These are phyloP conservation scores for Cornus controversa DNA, from an alignment of 148 eudicot genomes.

Conservation along the genomic window DNA sequence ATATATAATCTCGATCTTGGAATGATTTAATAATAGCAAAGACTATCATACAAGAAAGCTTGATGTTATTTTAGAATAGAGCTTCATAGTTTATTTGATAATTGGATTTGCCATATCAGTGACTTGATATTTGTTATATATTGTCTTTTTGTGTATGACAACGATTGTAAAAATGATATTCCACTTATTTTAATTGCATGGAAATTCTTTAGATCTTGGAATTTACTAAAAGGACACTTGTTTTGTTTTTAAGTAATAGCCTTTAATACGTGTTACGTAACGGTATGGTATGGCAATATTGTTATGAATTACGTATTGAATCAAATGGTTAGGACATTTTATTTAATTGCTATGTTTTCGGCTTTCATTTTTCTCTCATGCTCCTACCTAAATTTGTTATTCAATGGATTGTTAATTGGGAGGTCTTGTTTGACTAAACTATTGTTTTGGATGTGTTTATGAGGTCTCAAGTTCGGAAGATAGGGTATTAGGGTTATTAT, in stretches of 20 bases:
- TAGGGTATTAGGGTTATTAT: too few relatives aligned
- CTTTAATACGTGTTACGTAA: background rate
- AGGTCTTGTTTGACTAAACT: too few relatives aligned
- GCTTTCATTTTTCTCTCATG: too few relatives aligned
- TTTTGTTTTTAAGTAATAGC: background rate
- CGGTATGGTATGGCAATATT: too few relatives aligned
- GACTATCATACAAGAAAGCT: conserved; percentile 15
- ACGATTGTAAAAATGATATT: conserved; percentile 8
- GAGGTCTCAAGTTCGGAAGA: too few relatives aligned
- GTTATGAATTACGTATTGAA: too few relatives aligned
- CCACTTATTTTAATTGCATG: background rate
- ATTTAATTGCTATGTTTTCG: too few relatives aligned
- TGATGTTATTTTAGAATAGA: background rate
- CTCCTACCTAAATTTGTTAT: too few relatives aligned
- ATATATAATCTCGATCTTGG: background rate
- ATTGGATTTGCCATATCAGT: conserved; percentile 11
- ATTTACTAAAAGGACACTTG: background rate
- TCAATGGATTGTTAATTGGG: too few relatives aligned
- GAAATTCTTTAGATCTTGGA: background rate
- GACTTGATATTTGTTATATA: conserved; percentile 1
- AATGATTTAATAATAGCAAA: conserved; percentile 5
- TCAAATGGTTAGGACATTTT: too few relatives aligned
- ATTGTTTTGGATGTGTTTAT: too few relatives aligned
- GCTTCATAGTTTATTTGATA: conserved; percentile 6
- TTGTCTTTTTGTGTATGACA: conserved; percentile 16